Evolutionary conservation across 176 grass and related monocot genomes (phyloP).

Genomic region (Ensete ventricosum): DNA sequence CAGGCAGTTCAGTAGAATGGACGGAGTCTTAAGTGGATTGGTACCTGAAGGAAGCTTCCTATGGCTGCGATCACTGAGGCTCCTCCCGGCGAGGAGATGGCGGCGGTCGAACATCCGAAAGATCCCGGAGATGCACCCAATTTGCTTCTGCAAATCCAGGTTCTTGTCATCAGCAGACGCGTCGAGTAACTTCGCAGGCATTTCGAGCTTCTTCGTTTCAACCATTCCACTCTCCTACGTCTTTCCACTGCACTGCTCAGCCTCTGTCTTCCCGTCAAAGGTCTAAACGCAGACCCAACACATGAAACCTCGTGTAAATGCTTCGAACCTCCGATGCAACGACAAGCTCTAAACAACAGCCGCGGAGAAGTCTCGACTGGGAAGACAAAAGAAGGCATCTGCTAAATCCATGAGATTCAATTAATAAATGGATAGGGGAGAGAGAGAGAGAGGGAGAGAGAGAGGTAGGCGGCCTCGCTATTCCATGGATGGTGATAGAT

Average conservation of each 20-base stretch:
- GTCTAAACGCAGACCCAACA: neutral
- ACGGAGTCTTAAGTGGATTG: slow-evolving; percentile 5
- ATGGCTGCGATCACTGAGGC: slow-evolving; percentile 18
- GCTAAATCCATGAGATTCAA: too few relatives aligned
- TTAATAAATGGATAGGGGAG: neutral
- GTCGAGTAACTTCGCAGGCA: slow-evolving; percentile 30
- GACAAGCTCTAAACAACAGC: too few relatives aligned
- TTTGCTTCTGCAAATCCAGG: slow-evolving; percentile 53
- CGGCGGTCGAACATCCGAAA: slow-evolving; percentile 94
- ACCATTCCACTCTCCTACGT: neutral
- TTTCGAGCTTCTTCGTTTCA: neutral
- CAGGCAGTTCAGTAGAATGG: neutral
- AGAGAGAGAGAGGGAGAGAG: too few relatives aligned
- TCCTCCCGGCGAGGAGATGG: slow-evolving; percentile 33
- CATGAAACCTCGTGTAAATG: neutral
- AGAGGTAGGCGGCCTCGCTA: neutral
- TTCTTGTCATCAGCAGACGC: slow-evolving; percentile 24
- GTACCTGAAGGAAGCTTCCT: slow-evolving; percentile 69
- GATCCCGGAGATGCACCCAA: slow-evolving; percentile 82
- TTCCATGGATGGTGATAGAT: neutral
- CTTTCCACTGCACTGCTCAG: too few relatives aligned
- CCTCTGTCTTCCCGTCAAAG: neutral
- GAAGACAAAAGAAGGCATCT: too few relatives aligned
- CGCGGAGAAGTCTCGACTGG: too few relatives aligned
- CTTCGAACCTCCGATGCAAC: neutral